Evolutionary conservation across 1,139 yeast species (phyloP), one percentile per base, ranked within the genome.

Genomic region (Kluyveromyces sp.): DNA sequence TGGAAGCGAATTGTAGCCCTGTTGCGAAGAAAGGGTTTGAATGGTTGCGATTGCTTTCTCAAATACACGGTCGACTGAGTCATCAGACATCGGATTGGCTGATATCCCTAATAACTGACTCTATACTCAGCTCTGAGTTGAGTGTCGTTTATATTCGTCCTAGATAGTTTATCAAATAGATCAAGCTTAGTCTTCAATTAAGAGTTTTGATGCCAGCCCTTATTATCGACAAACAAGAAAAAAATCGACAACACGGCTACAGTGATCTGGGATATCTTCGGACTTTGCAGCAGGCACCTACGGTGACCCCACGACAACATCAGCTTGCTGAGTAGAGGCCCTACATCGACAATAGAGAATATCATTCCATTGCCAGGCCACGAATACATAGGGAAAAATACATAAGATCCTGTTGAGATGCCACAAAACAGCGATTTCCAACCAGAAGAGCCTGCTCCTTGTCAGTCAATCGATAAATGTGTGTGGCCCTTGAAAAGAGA

Each of bases 21-120:
- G 73, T 40, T 84, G 70, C 4, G 84, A 75, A 8, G 92, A 80
- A 42, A 86, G 68, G 3, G 88, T 78, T 49, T 84, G 72, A 44
- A 86, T 83, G 8, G 94, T 83, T 36, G 87, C 70, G 47, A 86
- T 83, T 8, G 95, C 94, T 65, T 81, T 81, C 30, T 78, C 83
- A 62, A 84, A 84, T 4, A 83, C 89, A 42, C 87, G 78, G 64
- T 84, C 94, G 77, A 37, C 42, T 13, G 47, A 45, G 29, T 40
- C 45, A 9, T 44, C 43, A 6, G 49, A 45, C 44, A 48, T 39
- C n/a, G n/a, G n/a, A 7, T 8, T 25, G 9, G 22, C 12, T 12
- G 29, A 26, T 26, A 9, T 26, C 12, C 12, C n/a, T n/a, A n/a
- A n/a, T n/a, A n/a, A n/a, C n/a, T n/a, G n/a, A n/a, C n/a, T n/a